phyloP scores from a whole-genome alignment of 2,329 filamentous ascomycete genomes.

The Epichloe baconii region DNA sequence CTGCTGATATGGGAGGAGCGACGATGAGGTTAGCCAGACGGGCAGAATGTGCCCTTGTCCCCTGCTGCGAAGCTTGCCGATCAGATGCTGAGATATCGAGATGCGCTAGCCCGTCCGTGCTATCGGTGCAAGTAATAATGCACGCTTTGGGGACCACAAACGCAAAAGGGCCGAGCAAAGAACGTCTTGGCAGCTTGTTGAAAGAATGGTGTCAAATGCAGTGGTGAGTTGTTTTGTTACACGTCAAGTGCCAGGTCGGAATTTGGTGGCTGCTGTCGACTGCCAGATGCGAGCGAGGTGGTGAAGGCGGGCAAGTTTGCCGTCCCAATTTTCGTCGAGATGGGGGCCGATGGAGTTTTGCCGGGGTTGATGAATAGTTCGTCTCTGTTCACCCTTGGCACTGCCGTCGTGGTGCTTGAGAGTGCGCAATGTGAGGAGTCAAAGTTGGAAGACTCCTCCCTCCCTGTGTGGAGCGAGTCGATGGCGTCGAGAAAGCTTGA shows the following conservation, averaged over 20 bases:
- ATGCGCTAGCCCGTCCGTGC: background rate
- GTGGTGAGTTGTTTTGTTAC: background rate
- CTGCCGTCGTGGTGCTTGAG: background rate
- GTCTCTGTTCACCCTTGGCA: background rate
- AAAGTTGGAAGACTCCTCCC: no score
- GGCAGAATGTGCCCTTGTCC: background rate
- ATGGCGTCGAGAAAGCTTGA: background rate
- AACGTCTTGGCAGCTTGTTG: background rate
- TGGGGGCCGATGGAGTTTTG: background rate
- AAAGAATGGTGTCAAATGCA: background rate
- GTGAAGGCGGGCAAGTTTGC: background rate
- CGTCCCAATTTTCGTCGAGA: background rate
- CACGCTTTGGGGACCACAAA: background rate
- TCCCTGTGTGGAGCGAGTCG: background rate
- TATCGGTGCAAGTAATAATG: background rate
- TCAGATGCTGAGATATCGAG: background rate
- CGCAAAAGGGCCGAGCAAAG: background rate
- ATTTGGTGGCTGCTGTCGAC: background rate
- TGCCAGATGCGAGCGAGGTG: background rate
- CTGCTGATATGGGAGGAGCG: background rate
- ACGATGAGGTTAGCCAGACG: background rate
- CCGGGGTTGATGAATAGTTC: background rate
- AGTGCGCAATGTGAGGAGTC: background rate
- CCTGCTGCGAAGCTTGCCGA: background rate
- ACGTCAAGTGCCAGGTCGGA: background rate